Evolutionary conservation across 352 stramenopile species (phyloP), one percentile per base, ranked within the genome.

Genomic region (Saprolegnia diclina): DNA sequence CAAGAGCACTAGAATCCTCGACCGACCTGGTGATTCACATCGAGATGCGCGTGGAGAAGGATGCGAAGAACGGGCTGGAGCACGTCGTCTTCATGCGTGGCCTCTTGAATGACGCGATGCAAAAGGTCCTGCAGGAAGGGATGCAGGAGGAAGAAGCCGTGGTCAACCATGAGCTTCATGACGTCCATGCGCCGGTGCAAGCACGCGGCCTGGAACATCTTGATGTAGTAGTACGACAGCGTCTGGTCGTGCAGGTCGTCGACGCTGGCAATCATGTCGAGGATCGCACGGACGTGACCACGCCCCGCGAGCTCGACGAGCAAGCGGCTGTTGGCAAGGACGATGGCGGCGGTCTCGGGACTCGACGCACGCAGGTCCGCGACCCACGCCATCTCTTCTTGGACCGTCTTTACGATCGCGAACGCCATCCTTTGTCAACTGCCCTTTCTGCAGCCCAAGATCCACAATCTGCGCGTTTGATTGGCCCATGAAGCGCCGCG

Each of bases 11-110:
- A n/a, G n/a, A n/a, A n/a, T n/a, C n/a, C n/a, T n/a, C n/a, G n/a
- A n/a, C 11, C 2, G 1, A 85, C 79, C 77, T 92, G 84, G 78
- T 79, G 88, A 69, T 91, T 92, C 65, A 91, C 79, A 26, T 91
- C 77, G 18, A 88, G 73, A 9, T 83, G 80, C 38, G 76, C 73
- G 46, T 90, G 74, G 21, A 92, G 55, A 1, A 91, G 71, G 32
- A 89, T 88, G 14, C 81, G 78, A 42, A 89, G 53, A 5, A 89
- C 66, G 16, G 81, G 75, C 48, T 92, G 83, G 0, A 72, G 71
- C 4, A 62, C 53, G n/a, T 89, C 80, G 13, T 52, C 71, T 14
- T 78, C 64, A 10, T 75, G 50, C 0, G 46, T 19, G 6, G 88
- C 56, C 7, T 44, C 70, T 3, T 82, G 79, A 11, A 92, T 67